A percentile compares a stretch with the other conserved stretches of the same genome.
These are phyloP conservation scores for Auricularia sp. DNA, from an alignment of 768 basidiomycete species.

Conservation along the genomic window DNA sequence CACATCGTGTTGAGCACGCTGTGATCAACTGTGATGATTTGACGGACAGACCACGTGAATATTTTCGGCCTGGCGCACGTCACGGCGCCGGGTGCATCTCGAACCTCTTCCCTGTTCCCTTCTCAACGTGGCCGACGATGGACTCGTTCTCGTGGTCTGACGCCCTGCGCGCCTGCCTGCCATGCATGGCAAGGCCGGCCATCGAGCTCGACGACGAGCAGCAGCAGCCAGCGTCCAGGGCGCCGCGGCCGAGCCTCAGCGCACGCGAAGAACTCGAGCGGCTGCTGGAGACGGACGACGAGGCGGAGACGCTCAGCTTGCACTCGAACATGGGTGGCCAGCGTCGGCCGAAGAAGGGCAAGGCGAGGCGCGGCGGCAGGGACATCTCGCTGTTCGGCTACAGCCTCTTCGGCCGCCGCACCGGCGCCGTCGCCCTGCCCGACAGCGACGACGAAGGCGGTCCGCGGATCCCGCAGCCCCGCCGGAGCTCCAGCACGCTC, in stretches of 20 bases:
- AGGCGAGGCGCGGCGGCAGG: constrained; percentile 14
- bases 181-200: constrained; percentile 34
- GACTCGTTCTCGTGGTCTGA: constrained; percentile 54
- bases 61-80: neutral
- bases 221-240: constrained; percentile 28
- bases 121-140: constrained; percentile 19
- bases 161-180: constrained; percentile 48
- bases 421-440: constrained; percentile 41
- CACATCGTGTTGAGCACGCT: too few species aligned
- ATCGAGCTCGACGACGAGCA: constrained; percentile 22
- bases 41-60: too few species aligned
- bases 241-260: constrained; percentile 11
- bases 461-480: constrained; percentile 1
- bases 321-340: constrained; percentile 49
- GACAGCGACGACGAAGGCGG: constrained; percentile 40
- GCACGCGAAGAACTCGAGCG: constrained; percentile 39
- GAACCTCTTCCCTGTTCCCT: neutral
- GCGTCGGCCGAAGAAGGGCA: constrained; percentile 26
- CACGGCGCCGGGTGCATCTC: neutral
- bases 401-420: constrained; percentile 53
- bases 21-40: too few species aligned
- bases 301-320: constrained; percentile 53
- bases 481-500: constrained; percentile 35
- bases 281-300: constrained; percentile 40
- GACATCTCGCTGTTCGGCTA: constrained; percentile 54